Percentiles rank a stretch among this genome's conserved stretches.
Evolutionary conservation across 805 yeast genomes (phyloP).

Genomic region (Suhomyces prunicola): DNA sequence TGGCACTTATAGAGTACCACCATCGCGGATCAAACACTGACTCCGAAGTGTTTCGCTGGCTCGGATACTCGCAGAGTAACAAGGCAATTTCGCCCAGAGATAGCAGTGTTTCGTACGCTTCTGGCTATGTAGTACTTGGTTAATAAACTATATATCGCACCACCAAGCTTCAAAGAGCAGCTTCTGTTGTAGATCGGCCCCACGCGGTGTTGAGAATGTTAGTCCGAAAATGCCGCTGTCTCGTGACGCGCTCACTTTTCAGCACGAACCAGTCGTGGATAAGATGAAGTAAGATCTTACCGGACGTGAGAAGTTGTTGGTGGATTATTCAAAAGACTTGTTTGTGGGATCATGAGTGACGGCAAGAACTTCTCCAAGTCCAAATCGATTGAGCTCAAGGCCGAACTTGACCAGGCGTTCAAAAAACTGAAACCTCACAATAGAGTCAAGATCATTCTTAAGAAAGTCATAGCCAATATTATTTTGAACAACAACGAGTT

Average conservation of each 20-base stretch:
- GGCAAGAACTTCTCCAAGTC: constrained; percentile 38
- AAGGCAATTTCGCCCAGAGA: constrained; percentile 47
- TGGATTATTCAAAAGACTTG: background rate
- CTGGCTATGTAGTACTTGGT: constrained; percentile 52
- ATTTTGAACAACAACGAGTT: constrained; percentile 81
- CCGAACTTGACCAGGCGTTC: constrained; percentile 42
- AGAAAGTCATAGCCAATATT: constrained; percentile 77
- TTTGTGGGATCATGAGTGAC: constrained; percentile 27
- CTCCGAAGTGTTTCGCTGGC: constrained; percentile 56
- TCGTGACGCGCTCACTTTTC: background rate
- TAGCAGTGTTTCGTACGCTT: constrained; percentile 88
- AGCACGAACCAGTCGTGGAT: background rate
- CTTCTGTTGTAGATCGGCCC: background rate
- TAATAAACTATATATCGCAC: background rate
- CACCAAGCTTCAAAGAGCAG: too few species aligned
- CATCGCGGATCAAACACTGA: constrained; percentile 1
- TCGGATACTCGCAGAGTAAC: constrained; percentile 77
- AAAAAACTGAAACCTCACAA: constrained; percentile 40
- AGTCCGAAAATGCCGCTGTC: background rate
- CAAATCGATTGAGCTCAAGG: constrained; percentile 38
- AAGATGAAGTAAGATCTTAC: background rate
- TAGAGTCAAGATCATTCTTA: constrained; percentile 43
- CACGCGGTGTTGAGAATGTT: background rate
- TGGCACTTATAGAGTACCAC: constrained; percentile 47
- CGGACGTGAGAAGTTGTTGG: background rate